Evolutionary conservation across 2,329 filamentous ascomycete species (phyloP).

Genomic region (Aspergillus carbonarius): DNA sequence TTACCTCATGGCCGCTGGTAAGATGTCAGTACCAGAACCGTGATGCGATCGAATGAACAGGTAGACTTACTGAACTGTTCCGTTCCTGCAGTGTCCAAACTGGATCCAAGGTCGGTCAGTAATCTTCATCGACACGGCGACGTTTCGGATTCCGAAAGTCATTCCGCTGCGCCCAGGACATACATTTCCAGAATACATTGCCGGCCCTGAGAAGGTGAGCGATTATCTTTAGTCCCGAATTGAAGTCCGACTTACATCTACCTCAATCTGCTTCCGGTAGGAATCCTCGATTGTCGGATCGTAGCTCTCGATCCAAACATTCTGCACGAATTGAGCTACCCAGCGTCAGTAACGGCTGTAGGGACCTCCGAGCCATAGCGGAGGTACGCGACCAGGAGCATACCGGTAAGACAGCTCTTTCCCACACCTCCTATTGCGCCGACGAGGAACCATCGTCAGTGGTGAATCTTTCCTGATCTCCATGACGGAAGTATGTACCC

Average conservation of each 20-base stretch:
- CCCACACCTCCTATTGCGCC: conserved; percentile 71
- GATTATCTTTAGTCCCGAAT: conserved; percentile 23
- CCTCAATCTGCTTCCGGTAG: conserved; percentile 82
- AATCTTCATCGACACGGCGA: neutral
- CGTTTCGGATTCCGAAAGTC: neutral
- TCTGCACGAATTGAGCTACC: conserved; percentile 85
- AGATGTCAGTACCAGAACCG: conserved; percentile 16
- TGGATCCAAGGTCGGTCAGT: conserved; percentile 35
- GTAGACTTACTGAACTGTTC: conserved; percentile 82
- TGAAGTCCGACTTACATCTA: conserved; percentile 66
- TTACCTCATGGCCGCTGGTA: conserved; percentile 59
- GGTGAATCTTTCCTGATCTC: conserved; percentile 2
- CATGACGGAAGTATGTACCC: conserved; percentile 23
- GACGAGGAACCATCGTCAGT: conserved; percentile 19
- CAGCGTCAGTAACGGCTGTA: conserved; percentile 8
- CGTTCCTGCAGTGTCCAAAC: conserved; percentile 84
- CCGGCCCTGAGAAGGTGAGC: conserved; percentile 61
- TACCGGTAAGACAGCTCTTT: conserved; percentile 89
- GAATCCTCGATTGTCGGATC: conserved; percentile 87
- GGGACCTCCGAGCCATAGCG: neutral
- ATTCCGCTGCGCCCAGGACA: conserved; percentile 34
- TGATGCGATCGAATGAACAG: neutral
- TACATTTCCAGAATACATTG: conserved; percentile 90
- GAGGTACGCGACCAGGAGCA: conserved; percentile 11
- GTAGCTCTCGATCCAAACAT: conserved; percentile 91